Conservation (phyloP, 441 rosid species). For the Eugenia klotzschiana region DNA sequence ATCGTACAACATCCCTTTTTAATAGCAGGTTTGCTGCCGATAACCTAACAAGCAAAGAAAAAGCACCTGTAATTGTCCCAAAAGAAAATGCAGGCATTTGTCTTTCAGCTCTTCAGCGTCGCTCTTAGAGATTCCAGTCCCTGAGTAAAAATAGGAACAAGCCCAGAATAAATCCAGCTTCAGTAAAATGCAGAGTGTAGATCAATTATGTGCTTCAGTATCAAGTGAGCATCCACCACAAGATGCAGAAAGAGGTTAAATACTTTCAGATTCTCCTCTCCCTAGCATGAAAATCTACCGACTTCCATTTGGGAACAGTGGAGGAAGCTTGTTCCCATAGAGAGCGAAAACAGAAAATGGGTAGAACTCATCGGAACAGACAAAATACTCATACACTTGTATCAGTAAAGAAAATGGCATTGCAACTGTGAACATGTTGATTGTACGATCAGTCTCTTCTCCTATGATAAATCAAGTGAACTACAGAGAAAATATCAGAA, state of each 20-base stretch:
- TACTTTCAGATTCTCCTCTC: neutral
- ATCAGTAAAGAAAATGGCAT: neutral
- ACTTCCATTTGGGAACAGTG: neutral
- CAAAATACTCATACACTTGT: neutral
- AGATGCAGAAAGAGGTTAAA: neutral
- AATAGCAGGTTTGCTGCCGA: neutral
- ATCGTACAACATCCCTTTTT: neutral
- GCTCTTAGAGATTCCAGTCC: constrained; percentile 60
- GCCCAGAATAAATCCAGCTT: neutral
- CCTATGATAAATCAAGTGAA: neutral
- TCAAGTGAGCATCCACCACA: neutral
- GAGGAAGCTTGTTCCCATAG: neutral
- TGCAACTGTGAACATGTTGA: neutral
- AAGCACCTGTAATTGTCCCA: constrained; percentile 40
- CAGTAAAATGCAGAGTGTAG: neutral
- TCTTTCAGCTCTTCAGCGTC: constrained; percentile 53
- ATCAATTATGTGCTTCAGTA: neutral
- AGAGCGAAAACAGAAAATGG: neutral
- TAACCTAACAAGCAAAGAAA: constrained; percentile 3
- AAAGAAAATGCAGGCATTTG: constrained; percentile 56
- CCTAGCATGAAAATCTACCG: neutral
- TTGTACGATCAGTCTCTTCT: neutral
- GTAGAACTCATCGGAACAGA: neutral
- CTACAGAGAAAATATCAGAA: neutral
- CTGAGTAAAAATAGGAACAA: constrained; percentile 12